Evolutionary conservation across 1,284 basidiomycete species (phyloP), one percentile per base, ranked within the genome.

Genomic region (Boletus holoroseus): DNA sequence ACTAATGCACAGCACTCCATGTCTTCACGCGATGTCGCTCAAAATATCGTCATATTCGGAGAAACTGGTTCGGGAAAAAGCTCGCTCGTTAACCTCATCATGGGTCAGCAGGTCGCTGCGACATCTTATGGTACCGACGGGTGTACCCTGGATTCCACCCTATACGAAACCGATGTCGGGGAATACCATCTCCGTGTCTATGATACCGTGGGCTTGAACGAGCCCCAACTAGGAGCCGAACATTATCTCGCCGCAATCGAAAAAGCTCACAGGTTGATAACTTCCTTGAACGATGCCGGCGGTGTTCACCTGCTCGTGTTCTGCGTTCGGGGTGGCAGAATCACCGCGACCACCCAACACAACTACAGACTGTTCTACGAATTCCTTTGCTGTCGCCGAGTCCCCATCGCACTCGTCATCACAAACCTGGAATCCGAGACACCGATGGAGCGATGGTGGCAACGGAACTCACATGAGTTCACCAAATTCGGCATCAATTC

Each of bases 1-100:
- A 37, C 16, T 22, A 4, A 12, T 38, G 5, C 27, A 36, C 20
- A 58, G 58, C 15, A 35, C 20, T 20, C 43, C 37, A 62, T 66
- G 63, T 18, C 53, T 42, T 35, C 51, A 34, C 42, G 16, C 42
- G 34, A 51, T 45, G 31, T 43, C 36, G 31, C 42, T 34, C 61
- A 63, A 24, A 56, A 69, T 51, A 49, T 67, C 20, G 53, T 66
- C 51, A 50, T 67, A 47, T 58, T 70, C 27, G 49, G 62, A 35
- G 56, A 71, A 51, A 63, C 68, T 7, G 68, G 68, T 28, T 61
- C 64, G 30, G 70, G 63, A 7, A 65, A 65, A 57, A 69, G 67
- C 42, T 68, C 63, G 7, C 58, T 65, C 31, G 54, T 69, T 13
- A 65, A 65, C 49, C 63, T 65, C 47, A 69, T 69, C 40, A 37